Evolutionary conservation across 345 rosid genomes (phyloP), one percentile per base, ranked within the genome.

Genomic region (Moringa oleifera): DNA sequence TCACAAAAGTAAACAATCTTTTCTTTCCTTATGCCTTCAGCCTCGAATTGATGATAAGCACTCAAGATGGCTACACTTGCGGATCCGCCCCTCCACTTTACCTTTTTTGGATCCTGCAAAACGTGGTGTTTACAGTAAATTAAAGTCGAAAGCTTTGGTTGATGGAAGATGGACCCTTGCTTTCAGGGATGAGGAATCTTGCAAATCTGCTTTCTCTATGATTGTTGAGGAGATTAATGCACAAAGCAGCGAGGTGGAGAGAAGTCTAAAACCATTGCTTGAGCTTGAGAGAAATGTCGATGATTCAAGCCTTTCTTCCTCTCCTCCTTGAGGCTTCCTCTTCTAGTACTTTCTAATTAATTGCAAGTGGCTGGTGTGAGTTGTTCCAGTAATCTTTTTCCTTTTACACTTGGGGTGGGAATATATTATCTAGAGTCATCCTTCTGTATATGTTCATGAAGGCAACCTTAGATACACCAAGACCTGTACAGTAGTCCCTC

Each of bases 101-200:
- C 88, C 92, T 16, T 79, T 75, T 55, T 53, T 71, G 64, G 89
- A 86, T 73, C 81, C 93, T 58, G 69, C 78, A 51, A 88, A 80
- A 78, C 56, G 78, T 51, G 73, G 57, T 53, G 51, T 65, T 25
- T 64, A 63, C 49, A 76, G 75, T 49, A 85, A 73, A 68, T 61
- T 59, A 9, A 83, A 75, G 75, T 47, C 86, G n/a, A 94, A 82
- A 80, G 66, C 85, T 67, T 68, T 89, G 55, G 93, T 90, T 19
- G 97, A 95, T 55, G 99, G 99, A 53, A 85, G 91, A 85, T 95
- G 96, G 99, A 87, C 90, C 57, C 68, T 95, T 58, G 95, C 99
- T 61, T 95, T 95, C 78, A 75, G 83, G 68, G 87, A 83, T 51
- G 91, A 91, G 19, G 87, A 80, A 56, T 81, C 90, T 20, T 91